These are phyloP conservation scores for Suillus spraguei DNA, from an alignment of 768 basidiomycete genomes.

Conservation along the genomic window DNA sequence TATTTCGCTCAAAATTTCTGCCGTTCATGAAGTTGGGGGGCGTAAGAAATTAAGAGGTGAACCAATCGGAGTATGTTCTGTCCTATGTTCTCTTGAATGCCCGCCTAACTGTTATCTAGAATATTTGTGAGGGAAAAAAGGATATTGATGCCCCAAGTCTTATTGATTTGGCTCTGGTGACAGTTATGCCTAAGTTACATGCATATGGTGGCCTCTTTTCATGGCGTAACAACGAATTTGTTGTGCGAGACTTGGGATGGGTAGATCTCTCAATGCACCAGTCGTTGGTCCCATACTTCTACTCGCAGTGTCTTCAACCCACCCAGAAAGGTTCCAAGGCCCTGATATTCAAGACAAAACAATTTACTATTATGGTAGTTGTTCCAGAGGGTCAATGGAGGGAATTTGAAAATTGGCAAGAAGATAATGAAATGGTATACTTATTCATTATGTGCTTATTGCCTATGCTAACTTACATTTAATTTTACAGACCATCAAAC, in stretches of 20 bases:
- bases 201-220: background rate
- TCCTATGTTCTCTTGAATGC: too few species aligned
- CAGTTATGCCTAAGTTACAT: constrained; percentile 2
- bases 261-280: constrained; percentile 5
- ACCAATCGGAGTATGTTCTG: too few species aligned
- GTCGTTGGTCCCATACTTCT: constrained; percentile 4
- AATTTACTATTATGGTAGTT: constrained; percentile 9
- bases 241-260: constrained; percentile 5
- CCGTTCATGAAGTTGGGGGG: too few species aligned
- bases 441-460: background rate
- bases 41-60: too few species aligned
- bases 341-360: constrained; percentile 9
- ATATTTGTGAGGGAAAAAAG: constrained; percentile 10
- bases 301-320: constrained; percentile 4
- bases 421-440: background rate
- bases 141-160: constrained; percentile 5
- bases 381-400: constrained; percentile 11
- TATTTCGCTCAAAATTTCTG: too few species aligned
- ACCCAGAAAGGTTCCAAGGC: background rate
- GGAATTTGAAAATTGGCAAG: constrained; percentile 8
- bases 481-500: too few species aligned
- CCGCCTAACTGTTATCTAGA: too few species aligned
- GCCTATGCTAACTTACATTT: background rate
- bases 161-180: background rate
- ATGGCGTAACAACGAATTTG: background rate